Evolutionary conservation across 106 monocot genomes (phyloP), one percentile per base, ranked within the genome.

Genomic region (Dendrobium officinale): DNA sequence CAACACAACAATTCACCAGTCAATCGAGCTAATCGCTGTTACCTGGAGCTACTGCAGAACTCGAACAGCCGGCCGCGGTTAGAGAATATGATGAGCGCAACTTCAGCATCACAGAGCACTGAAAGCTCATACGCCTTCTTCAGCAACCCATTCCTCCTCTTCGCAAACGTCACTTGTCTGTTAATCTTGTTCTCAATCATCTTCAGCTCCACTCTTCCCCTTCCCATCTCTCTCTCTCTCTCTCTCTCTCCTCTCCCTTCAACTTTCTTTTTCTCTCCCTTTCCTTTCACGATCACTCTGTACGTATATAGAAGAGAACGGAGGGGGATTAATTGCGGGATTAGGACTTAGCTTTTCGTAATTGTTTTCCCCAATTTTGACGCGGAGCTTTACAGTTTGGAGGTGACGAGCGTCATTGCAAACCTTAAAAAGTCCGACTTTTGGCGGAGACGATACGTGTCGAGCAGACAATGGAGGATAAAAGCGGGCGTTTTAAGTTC

Each of bases 11-110:
- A 70, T 37, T 70, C 22, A 66, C 26, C 6, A 10, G 26, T 15
- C 24, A 1, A 26, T 66, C 24, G 64, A 66, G 26, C 15, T 26
- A 66, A 37, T 31, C 43, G 5, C 10, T 42, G 1, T 7, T 74
- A 74, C 74, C 74, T 74, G 42, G 74, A 74, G 74, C 74, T 74
- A 44, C 74, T 74, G 19, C 74, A 74, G 74, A 42, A 74, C 74
- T 74, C 74, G 20, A 74, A 74, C 5, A 74, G 74, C 3, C 74
- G 33, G 29, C 74, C 74, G 20, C 74, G 74, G 74, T 74, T 74
- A 43, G 74, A 74, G 43, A 74, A 74, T 20, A 74, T 44, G 74
- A 74, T 74, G 6, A 74, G 74, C 4, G 43, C 74, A 43, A 74
- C 74, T 9, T 74, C 74, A 74, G 74, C 74, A 74, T 74, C 74